Percentiles rank a stretch among this genome's conserved stretches.
Evolutionary conservation across 495 filamentous ascomycete genomes (phyloP).

Genomic region (Penicillium taxi): DNA sequence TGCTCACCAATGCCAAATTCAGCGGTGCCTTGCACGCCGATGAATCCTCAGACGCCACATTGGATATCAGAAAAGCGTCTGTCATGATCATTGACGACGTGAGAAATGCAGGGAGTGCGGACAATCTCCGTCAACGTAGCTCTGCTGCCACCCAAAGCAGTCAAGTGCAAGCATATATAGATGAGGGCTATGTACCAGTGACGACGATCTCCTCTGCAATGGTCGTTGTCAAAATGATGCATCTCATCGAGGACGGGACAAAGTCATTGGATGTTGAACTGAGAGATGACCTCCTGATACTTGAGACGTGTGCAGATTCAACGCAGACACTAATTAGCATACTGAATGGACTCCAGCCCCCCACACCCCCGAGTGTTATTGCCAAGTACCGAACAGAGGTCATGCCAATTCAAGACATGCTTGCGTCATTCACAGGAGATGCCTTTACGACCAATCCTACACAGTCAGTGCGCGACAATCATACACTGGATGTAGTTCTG

Average conservation of each 20-base stretch:
- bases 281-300: conserved; percentile 73
- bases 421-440: conserved; percentile 82
- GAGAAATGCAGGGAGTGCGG: conserved; percentile 38
- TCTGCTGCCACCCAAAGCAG: conserved; percentile 43
- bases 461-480: conserved; percentile 8
- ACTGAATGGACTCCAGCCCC: conserved; percentile 73
- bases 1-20: conserved; percentile 69
- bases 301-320: conserved; percentile 95
- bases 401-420: conserved; percentile 75
- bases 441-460: conserved; percentile 45
- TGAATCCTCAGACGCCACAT: conserved; percentile 48
- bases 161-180: conserved; percentile 58
- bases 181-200: conserved; percentile 73
- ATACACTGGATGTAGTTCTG: conserved; percentile 9
- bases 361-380: conserved; percentile 67
- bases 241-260: conserved; percentile 42
- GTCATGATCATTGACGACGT: conserved; percentile 78
- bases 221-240: conserved; percentile 50
- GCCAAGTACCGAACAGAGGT: conserved; percentile 83
- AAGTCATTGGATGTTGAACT: conserved; percentile 73
- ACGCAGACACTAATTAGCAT: conserved; percentile 84
- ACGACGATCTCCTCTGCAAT: conserved; percentile 75
- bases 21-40: conserved; percentile 52
- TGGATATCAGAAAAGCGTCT: conserved; percentile 70
- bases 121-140: conserved; percentile 39